Percentiles rank a stretch among this genome's conserved stretches.
Evolutionary conservation across 2,329 filamentous ascomycete genomes (phyloP).

Genomic region (Pseudocercospora cruenta): DNA sequence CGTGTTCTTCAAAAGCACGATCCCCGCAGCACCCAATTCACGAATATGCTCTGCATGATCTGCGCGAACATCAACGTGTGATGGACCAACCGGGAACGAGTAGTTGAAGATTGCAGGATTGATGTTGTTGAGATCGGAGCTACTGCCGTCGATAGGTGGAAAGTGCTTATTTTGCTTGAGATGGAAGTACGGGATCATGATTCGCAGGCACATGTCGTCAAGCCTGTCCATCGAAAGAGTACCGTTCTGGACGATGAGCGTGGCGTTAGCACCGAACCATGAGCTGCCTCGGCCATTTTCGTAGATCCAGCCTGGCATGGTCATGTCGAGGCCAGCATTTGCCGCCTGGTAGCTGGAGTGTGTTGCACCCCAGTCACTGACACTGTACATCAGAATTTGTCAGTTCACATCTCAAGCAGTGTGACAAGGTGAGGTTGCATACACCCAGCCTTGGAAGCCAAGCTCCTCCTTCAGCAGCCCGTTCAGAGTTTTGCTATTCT

Average conservation of each 20-base stretch:
- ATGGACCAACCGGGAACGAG: conserved; percentile 38
- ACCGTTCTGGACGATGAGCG: conserved; percentile 57
- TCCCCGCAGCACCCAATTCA: conserved; percentile 45
- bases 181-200: conserved; percentile 59
- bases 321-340: conserved; percentile 29
- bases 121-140: conserved; percentile 25
- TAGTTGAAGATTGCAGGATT: conserved; percentile 27
- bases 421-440: neutral
- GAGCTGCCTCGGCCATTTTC: conserved; percentile 10
- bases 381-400: conserved; percentile 44
- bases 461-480: conserved; percentile 73
- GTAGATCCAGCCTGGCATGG: conserved; percentile 57
- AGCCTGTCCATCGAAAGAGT: conserved; percentile 59
- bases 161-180: conserved; percentile 57
- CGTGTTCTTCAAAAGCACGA: conserved; percentile 54
- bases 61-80: conserved; percentile 43
- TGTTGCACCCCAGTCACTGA: conserved; percentile 67
- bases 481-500: conserved; percentile 68
- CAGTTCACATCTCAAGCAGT: neutral
- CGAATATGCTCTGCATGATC: conserved; percentile 44
- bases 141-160: conserved; percentile 42
- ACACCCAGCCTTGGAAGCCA: conserved; percentile 66
- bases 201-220: conserved; percentile 60
- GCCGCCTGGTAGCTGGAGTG: conserved; percentile 55
- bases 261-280: conserved; percentile 40